Base-by-base conservation (phyloP, 352 stramenopile species). In the Pythium phragmiticola region DNA sequence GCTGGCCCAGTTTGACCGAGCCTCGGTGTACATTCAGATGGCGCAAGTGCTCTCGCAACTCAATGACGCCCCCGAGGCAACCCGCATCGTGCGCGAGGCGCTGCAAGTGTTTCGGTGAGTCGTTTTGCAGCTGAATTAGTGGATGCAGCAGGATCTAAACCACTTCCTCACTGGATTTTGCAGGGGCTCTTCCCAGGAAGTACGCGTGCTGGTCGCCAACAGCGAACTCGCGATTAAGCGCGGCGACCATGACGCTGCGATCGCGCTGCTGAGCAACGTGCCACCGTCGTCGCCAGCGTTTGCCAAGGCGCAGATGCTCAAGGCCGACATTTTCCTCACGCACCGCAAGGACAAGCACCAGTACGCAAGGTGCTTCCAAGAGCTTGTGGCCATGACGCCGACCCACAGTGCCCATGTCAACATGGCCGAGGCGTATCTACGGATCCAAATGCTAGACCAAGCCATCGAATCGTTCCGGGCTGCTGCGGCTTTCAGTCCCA, bases 271-370 rank as follows among this genome's bases (percentile, higher is more conserved):
- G 4, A 92, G 86, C 60, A 88, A 80, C 50, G 91, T 98, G 3
- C 82, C 82, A 6, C 58, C 78, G 2, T 75, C 73, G 7, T 96
- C 84, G 19, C 84, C 88, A 5, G 79, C 84, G 2, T 98, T 96
- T 64, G 68, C 75, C 5, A 92, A 88, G 63, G 89, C 89, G 8
- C 90, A 98, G 68, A 92, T 96, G 68, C 76, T 96, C 57, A 98
- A 98, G 65, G 95, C 94, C 16, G 88, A 96, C 54, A 98, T 98
- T 53, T 97, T 95, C 59, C 75, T 98, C 21, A 86, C 86, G 55
- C 86, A 98, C 62, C 78, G 86, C 51, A 95, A 97, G 46, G 92
- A 98, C 74, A 97, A 96, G 61, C 63, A 87, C 26, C 67, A 84
- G 39, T 98, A 96, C 72, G 86, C 81, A 17, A 80, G 86, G 9